Percentiles rank a stretch among this genome's conserved stretches.
phyloP scores from a whole-genome alignment of 129 eudicot genomes.

The Pittosporum tobira region DNA sequence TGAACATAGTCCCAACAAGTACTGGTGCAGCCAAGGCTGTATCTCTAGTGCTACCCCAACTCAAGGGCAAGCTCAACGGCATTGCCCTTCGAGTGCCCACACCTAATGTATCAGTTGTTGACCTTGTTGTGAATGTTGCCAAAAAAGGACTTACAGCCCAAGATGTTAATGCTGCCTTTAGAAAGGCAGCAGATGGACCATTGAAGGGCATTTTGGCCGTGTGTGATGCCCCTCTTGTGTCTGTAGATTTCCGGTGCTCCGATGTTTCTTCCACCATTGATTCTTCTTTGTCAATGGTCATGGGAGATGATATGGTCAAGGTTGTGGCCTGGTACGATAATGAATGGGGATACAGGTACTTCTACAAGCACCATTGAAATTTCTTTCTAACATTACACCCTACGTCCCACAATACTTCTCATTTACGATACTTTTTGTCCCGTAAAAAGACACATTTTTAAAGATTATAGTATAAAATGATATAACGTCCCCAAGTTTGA shows the following conservation, averaged over 20 bases:
- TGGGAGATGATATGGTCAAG: constrained; percentile 99
- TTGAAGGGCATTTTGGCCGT: constrained; percentile 73
- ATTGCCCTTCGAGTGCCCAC: constrained; percentile 99
- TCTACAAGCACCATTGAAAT: too few relatives aligned
- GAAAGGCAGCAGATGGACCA: constrained; percentile 82
- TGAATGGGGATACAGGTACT: constrained; percentile 99
- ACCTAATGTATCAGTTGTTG: constrained; percentile 93
- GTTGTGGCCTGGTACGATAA: constrained; percentile 99
- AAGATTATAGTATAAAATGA: too few relatives aligned
- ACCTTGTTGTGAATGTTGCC: constrained; percentile 75
- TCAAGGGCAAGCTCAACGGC: constrained; percentile 97
- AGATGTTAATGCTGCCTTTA: constrained; percentile 83
- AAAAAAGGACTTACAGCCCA: constrained; percentile 85
- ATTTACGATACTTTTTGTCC: too few relatives aligned
- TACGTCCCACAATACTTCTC: too few relatives aligned
- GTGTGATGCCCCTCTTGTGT: constrained; percentile 88
- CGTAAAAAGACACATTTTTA: too few relatives aligned
- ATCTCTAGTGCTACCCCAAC: constrained; percentile 82
- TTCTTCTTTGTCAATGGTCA: constrained; percentile 90
- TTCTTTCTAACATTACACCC: too few relatives aligned
- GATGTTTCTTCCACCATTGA: constrained; percentile 88
- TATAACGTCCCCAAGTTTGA: too few relatives aligned
- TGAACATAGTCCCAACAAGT: constrained; percentile 93
- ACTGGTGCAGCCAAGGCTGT: constrained; percentile 99
- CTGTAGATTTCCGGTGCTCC: constrained; percentile 87